Conservation (phyloP, 129 eudicot species). For the Rutidosis leptorrhynchoides region DNA sequence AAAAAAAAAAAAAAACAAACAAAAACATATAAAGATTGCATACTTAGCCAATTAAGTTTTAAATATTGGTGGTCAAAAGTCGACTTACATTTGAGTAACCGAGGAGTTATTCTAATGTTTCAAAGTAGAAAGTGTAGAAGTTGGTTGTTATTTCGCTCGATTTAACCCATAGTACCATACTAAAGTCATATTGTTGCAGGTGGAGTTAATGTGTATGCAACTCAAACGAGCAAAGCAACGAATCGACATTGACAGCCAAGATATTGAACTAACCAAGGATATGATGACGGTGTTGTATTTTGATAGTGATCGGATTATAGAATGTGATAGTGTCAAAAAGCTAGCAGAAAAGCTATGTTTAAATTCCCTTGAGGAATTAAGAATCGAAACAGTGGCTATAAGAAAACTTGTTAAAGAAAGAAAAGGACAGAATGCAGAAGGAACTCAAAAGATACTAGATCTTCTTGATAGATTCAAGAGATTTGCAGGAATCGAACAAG, state of each 20-base stretch:
- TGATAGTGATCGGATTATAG: conserved; percentile 55
- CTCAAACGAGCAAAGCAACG: conserved; percentile 52
- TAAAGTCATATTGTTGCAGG: conserved; percentile 28
- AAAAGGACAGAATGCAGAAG: conserved; percentile 49
- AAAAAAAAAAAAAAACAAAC: too few species aligned
- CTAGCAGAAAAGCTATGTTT: conserved; percentile 61
- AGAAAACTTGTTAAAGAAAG: conserved; percentile 57
- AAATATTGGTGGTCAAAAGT: too few species aligned
- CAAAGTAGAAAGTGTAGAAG: too few species aligned
- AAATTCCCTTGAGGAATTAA: conserved; percentile 50
- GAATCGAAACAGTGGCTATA: conserved; percentile 51
- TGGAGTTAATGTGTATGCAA: conserved; percentile 57
- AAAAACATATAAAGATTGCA: not conserved
- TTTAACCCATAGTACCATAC: not conserved
- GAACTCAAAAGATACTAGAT: conserved; percentile 50
- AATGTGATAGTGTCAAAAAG: conserved; percentile 57
- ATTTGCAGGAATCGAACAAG: conserved; percentile 57
- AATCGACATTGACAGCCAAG: conserved; percentile 66
- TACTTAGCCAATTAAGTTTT: not conserved
- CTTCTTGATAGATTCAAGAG: conserved; percentile 55
- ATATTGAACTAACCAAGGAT: conserved; percentile 79
- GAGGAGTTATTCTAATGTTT: too few species aligned
- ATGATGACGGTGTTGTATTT: conserved; percentile 58
- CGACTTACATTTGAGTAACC: too few species aligned
- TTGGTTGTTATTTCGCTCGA: too few species aligned